Conservation (phyloP, 2,329 filamentous ascomycete species). For the Plectosphaerella sp. region DNA sequence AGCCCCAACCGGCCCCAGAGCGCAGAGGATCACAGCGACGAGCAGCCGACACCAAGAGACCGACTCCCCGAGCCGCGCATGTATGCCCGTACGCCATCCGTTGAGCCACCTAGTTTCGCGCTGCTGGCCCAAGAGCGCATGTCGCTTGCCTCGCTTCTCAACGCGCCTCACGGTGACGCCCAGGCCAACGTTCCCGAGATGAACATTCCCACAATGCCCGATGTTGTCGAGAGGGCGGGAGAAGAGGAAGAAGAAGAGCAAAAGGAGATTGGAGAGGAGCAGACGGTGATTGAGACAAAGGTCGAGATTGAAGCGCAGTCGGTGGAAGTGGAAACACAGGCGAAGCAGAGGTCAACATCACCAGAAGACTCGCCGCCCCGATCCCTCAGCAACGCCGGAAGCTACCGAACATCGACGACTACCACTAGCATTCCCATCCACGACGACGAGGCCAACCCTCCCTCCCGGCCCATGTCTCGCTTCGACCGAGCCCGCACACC, state of each 20-base stretch:
- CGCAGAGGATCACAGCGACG: not conserved
- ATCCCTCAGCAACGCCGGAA: slow-evolving; percentile 32
- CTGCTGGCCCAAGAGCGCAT: slow-evolving; percentile 47
- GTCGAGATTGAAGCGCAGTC: not conserved
- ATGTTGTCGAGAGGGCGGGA: slow-evolving; percentile 17
- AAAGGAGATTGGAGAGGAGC: not conserved
- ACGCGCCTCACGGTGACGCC: slow-evolving; percentile 43
- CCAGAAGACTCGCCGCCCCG: slow-evolving; percentile 24
- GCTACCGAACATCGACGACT: slow-evolving; percentile 44
- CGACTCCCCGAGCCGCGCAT: slow-evolving; percentile 28
- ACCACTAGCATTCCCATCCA: slow-evolving; percentile 49
- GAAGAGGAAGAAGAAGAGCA: slow-evolving; percentile 6
- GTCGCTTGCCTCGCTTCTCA: slow-evolving; percentile 57
- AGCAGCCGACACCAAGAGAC: slow-evolving; percentile 25
- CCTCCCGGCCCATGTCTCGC: slow-evolving; percentile 26
- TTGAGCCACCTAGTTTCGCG: slow-evolving; percentile 58
- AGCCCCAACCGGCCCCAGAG: not conserved
- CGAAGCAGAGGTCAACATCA: not conserved
- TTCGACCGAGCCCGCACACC: slow-evolving; percentile 43
- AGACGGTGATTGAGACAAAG: slow-evolving; percentile 3
- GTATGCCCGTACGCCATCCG: slow-evolving; percentile 57
- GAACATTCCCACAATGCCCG: slow-evolving; percentile 37
- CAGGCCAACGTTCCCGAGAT: slow-evolving; percentile 21
- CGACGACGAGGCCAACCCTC: slow-evolving; percentile 31
- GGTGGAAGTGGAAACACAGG: too few relatives aligned